A percentile compares a stretch with the other conserved stretches of the same genome.
Conservation (phyloP, 2,329 filamentous ascomycete genomes). For the Ceratocystis destructans region DNA sequence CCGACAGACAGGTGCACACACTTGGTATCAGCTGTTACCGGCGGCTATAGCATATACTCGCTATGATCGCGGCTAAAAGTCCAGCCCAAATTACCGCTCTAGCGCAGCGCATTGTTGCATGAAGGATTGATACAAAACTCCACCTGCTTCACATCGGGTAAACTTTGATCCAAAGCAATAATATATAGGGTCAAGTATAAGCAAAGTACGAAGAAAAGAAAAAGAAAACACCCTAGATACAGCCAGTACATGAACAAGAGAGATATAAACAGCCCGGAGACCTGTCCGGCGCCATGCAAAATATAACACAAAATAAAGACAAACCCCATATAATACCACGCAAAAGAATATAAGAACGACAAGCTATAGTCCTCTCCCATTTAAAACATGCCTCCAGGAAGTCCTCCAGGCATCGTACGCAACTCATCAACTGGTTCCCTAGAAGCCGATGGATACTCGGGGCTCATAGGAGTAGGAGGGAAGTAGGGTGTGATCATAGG, state of each 20-base stretch:
- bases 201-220: neutral
- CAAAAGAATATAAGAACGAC: neutral
- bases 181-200: constrained; percentile 4
- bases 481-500: constrained; percentile 12
- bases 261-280: constrained; percentile 3
- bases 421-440: constrained; percentile 7
- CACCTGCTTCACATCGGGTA: neutral
- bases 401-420: constrained; percentile 13
- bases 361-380: neutral
- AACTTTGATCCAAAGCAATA: neutral
- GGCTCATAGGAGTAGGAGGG: constrained; percentile 13
- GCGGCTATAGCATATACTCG: neutral
- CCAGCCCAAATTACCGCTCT: neutral
- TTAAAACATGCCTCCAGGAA: constrained; percentile 16
- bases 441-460: neutral
- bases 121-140: neutral
- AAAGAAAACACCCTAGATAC: constrained; percentile 4
- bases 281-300: constrained; percentile 9
- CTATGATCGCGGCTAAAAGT: neutral
- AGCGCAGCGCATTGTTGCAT: neutral
- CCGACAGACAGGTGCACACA: too few relatives aligned
- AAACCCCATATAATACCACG: neutral
- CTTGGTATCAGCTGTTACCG: too few relatives aligned
- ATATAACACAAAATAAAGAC: constrained; percentile 4
- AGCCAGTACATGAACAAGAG: constrained; percentile 4